Evolutionary conservation across 1,284 basidiomycete genomes (phyloP), one percentile per base, ranked within the genome.

Genomic region (Waitea zeae): DNA sequence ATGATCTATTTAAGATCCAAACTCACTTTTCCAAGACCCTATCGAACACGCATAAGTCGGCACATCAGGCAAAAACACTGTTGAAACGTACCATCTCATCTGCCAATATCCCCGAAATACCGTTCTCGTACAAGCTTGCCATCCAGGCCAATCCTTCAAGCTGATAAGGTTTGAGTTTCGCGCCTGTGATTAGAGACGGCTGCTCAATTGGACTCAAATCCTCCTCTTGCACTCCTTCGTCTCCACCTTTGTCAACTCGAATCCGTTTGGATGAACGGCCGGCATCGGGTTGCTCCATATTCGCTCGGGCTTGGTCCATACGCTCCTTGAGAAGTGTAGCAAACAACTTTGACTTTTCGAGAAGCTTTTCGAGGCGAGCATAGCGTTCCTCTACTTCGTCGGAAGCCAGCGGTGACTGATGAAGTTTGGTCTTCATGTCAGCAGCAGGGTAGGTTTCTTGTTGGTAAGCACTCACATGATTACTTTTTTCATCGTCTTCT

Each of bases 71-170:
- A n/a, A n/a, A n/a, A n/a, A n/a, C n/a, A n/a, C n/a, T n/a, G n/a
- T n/a, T n/a, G n/a, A n/a, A n/a, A n/a, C n/a, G n/a, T n/a, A n/a
- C n/a, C n/a, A n/a, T n/a, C n/a, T n/a, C n/a, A n/a, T n/a, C n/a
- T n/a, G 76, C 87, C 20, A 97, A 54, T 38, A 96, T 96, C 2
- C 93, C 92, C 26, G 89, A 92, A 34, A 96, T 77, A 2, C 93
- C 90, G 46, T 93, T 95, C 55, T 88, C 77, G 53, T 90, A 88
- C 7, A 98, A 58, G 20, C 77, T 78, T 3, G 84, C 79, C 79
- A 98, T 88, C 93, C 93, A 98, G 42, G 93, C 84, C 12, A 97
- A 70, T 3, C 93, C 93, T 35, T 90, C 87, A 1, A 97, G 65
- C 52, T 98, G 93, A 50, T 97, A 97, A 31, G 82, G 70, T 46